A percentile compares a stretch with the other conserved stretches of the same genome.
phyloP scores from a whole-genome alignment of 352 stramenopile genomes.

The Globisporangium sylvaticum region DNA sequence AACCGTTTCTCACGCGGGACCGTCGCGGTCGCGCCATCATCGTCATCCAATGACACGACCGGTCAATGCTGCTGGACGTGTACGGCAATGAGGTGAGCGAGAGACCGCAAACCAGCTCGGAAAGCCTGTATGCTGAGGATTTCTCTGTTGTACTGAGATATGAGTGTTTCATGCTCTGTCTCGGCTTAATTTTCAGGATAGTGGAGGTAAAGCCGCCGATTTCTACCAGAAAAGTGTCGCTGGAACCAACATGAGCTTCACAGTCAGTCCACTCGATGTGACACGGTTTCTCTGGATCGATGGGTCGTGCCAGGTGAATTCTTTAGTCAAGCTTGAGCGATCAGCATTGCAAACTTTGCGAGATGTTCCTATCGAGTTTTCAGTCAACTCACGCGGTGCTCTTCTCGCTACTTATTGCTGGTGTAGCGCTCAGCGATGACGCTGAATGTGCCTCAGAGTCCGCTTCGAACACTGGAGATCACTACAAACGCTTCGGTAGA shows the following conservation, averaged over 20 bases:
- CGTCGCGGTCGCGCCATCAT: conserved; percentile 19
- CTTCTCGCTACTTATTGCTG: background rate
- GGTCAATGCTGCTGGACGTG: conserved; percentile 35
- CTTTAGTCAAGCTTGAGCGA: background rate
- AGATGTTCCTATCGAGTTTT: background rate
- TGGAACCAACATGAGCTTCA: conserved; percentile 25
- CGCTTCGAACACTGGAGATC: conserved; percentile 25
- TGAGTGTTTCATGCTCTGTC: background rate
- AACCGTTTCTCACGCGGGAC: conserved; percentile 47
- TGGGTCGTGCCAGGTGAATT: conserved; percentile 61
- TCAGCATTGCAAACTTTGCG: background rate
- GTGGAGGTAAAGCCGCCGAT: conserved; percentile 18
- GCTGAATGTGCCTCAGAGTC: conserved; percentile 30
- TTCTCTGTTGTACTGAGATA: background rate
- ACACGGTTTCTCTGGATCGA: conserved; percentile 67
- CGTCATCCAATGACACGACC: conserved; percentile 8
- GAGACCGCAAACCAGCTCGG: background rate
- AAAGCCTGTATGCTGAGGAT: background rate
- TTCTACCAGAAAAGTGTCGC: conserved; percentile 30
- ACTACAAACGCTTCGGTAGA: conserved; percentile 51
- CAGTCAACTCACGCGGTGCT: background rate
- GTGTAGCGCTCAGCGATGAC: conserved; percentile 40
- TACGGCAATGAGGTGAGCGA: conserved; percentile 39
- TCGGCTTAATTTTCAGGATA: conserved; percentile 14
- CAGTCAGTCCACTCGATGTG: conserved; percentile 25